Evolutionary conservation across 2,329 filamentous ascomycete species (phyloP).

Genomic region (Clarireedia paspali): DNA sequence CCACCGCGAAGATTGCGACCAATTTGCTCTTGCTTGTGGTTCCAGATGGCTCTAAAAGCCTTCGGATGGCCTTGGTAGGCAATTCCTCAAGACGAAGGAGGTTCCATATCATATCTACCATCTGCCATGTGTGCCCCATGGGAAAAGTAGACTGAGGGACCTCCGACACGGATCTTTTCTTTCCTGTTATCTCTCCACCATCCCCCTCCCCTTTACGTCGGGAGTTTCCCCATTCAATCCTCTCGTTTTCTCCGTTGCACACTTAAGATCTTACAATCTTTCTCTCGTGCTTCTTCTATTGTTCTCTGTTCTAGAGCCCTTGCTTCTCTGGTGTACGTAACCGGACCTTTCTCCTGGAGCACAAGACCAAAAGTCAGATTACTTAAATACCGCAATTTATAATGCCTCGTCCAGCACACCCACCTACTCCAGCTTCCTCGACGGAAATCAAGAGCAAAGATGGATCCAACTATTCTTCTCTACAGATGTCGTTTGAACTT

Average conservation of each 20-base stretch:
- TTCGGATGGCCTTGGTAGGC: too few relatives aligned
- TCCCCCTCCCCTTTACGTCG: too few relatives aligned
- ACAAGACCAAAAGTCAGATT: slow-evolving; percentile 1
- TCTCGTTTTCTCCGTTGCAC: neutral
- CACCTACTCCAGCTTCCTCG: slow-evolving; percentile 72
- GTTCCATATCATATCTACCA: neutral
- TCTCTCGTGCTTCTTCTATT: neutral
- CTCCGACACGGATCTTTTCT: neutral
- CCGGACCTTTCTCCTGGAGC: neutral
- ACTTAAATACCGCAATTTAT: slow-evolving; percentile 13
- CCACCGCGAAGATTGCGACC: too few relatives aligned
- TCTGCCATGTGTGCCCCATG: neutral
- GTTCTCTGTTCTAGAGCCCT: neutral
- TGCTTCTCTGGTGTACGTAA: neutral
- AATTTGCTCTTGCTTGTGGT: too few relatives aligned
- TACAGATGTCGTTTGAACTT: slow-evolving; percentile 66
- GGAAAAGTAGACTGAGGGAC: too few relatives aligned
- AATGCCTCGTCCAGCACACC: slow-evolving; percentile 61
- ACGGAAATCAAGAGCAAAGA: slow-evolving; percentile 71
- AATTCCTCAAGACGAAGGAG: neutral
- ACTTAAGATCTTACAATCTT: neutral
- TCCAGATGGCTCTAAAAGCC: too few relatives aligned
- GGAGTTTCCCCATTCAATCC: too few relatives aligned
- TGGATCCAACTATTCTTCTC: slow-evolving; percentile 50
- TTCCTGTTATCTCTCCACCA: too few relatives aligned